phyloP scores from a whole-genome alignment of 148 eudicot genomes.

The Persicaria tinctoria region DNA sequence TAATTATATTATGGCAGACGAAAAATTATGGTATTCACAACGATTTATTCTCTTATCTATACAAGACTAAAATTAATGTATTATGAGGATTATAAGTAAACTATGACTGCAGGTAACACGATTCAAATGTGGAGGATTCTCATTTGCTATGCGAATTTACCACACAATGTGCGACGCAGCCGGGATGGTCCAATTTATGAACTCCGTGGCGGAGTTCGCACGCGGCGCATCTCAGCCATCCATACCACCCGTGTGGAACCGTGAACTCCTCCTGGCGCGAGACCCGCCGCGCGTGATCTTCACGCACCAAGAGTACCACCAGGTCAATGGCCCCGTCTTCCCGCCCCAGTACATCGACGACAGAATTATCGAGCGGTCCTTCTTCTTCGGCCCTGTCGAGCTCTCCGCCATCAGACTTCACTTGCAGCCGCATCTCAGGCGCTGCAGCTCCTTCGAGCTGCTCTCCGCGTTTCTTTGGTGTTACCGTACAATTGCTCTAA shows the following conservation, averaged over 20 bases:
- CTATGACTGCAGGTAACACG: constrained; percentile 18
- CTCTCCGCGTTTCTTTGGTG: constrained; percentile 23
- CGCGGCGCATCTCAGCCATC: constrained; percentile 11
- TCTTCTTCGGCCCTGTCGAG: constrained; percentile 8
- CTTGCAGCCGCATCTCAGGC: background rate
- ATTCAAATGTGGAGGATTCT: constrained; percentile 17
- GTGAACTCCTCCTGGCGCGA: constrained; percentile 15
- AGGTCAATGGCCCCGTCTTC: background rate
- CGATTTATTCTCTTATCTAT: background rate
- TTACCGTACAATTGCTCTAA: constrained; percentile 19
- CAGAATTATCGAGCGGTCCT: background rate
- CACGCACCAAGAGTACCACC: background rate
- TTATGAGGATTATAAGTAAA: background rate
- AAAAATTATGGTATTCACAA: no score
- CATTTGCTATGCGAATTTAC: constrained; percentile 10
- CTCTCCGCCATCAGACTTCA: background rate
- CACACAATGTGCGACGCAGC: constrained; percentile 12
- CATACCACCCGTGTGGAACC: constrained; percentile 11
- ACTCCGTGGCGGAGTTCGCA: background rate
- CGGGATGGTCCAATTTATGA: constrained; percentile 10
- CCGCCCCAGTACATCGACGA: background rate
- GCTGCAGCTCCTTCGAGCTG: constrained; percentile 14
- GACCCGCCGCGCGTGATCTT: constrained; percentile 9
- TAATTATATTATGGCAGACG: no score
- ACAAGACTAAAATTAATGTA: background rate